A percentile compares a stretch with the other conserved stretches of the same genome.
These are phyloP conservation scores for Vitis amurensis DNA, from an alignment of 164 flowering plant species.

Conservation along the genomic window DNA sequence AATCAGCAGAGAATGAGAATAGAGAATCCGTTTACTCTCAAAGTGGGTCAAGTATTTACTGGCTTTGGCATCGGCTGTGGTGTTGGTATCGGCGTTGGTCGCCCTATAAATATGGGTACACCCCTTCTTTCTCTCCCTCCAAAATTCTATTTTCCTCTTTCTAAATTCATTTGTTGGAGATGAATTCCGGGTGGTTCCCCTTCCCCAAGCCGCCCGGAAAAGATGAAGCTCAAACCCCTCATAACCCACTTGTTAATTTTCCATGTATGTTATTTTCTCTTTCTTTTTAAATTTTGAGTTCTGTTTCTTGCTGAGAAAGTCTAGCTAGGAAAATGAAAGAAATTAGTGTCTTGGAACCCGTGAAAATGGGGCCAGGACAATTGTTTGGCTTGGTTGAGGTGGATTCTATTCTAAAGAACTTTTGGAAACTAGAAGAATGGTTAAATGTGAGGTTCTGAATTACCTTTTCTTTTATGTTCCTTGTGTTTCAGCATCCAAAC, in stretches of 20 bases:
- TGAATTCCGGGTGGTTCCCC: constrained; percentile 30
- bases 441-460: no score
- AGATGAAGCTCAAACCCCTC: constrained; percentile 13
- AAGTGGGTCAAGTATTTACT: constrained; percentile 88
- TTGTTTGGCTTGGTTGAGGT: no score
- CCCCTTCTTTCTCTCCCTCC: neutral
- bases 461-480: no score
- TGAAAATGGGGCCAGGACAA: no score
- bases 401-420: no score
- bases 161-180: constrained; percentile 2
- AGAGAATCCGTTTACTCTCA: constrained; percentile 85
- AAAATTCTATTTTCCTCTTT: neutral
- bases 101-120: constrained; percentile 77
- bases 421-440: no score
- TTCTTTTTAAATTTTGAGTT: neutral
- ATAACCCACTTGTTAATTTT: neutral
- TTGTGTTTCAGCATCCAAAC: no score
- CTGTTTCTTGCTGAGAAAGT: constrained; percentile 1
- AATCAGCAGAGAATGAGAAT: constrained; percentile 27
- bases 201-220: constrained; percentile 18
- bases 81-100: constrained; percentile 88
- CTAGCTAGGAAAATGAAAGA: neutral
- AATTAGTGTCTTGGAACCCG: no score
- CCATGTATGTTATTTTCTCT: neutral
- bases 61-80: constrained; percentile 98